Base-by-base conservation (phyloP, 805 yeast species). In the Hemisphaericaspora nanyangensis region DNA sequence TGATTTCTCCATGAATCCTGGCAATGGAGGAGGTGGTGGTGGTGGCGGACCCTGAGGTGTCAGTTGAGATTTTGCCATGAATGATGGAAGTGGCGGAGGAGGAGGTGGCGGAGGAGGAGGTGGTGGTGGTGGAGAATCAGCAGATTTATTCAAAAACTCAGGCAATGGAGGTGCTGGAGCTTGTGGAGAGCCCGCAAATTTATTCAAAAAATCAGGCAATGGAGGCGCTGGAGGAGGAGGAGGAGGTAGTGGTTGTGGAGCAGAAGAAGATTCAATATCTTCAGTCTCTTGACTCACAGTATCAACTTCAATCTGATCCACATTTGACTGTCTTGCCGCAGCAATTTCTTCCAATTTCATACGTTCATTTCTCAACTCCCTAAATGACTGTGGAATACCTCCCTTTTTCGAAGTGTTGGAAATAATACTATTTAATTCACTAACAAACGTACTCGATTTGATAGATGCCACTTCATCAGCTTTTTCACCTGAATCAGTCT, bases 201-300 rank as follows among this genome's bases (percentile, higher is more conserved):
- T 29, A n/a, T 27, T 31, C 32, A 45, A 25, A 17, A 47, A 40
- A 8, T 24, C 22, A 25, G 55, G 53, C 4, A 45, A 12, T 12
- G 54, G 50, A 5, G 55, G 49, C 24, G 55, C 50, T 15, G 56
- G 25, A 17, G 45, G 39, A 17, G 45, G 37, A 16, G 51, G 47
- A 20, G 57, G 52, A 37, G 56, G 51, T 18, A 63, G 50, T 26
- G 54, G 52, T 16, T 47, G 45, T 24, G 37, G 27, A 25, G 19
- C 11, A 16, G n/a, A n/a, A n/a, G n/a, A n/a, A n/a, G n/a, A n/a
- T n/a, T n/a, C n/a, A n/a, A n/a, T n/a, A n/a, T n/a, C n/a, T n/a
- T n/a, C n/a, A n/a, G n/a, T n/a, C n/a, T n/a, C n/a, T n/a, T n/a
- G n/a, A n/a, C n/a, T n/a, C n/a, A n/a, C n/a, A n/a, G n/a, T n/a